Base-by-base conservation (phyloP, 352 stramenopile genomes). In the Phytopythium kandeliae region DNA sequence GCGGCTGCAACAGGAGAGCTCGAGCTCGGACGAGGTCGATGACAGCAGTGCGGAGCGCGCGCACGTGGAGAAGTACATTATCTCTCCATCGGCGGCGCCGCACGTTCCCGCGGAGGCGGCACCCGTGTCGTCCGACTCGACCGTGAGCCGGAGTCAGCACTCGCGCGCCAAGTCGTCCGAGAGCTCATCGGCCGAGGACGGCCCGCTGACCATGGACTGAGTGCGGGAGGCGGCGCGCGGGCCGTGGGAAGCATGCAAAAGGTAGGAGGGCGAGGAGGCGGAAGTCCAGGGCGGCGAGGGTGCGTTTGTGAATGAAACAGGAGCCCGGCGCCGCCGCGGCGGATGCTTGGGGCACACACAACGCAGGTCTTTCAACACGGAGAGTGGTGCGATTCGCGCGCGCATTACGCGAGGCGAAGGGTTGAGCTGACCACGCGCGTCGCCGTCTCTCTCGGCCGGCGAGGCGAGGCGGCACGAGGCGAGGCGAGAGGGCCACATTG, bases 31-130 rank as follows among this genome's bases (percentile, higher is more conserved):
- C 38, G 64, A 59, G 24, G 42, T 37, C 10, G 62, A 74, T 8
- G 66, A 77, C 4, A 51, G 56, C 8, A 52, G 62, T 13, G 56
- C 63, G 0, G 58, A 69, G 28, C 63, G 55, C 12, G 40, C 73
- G 10, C 63, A 64, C 21, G 67, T 77, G 25, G 60, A 76, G 54
- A 76, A 76, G 34, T 51, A 72, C 21, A 55, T 76, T 35, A 76
- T 76, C 33, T 70, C 67, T 0, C 65, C 58, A 5, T 47, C 40
- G 21, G 44, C 51, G n/a, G 43, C 22, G 19, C 46, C 21, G 41
- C 45, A 35, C 21, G 49, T 12, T 31, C 42, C 30, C 68, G 45
- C 49, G 42, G 54, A 11, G 57, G 46, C n/a, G 26, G 50, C 37
- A 16, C 51, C 56, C 2, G 48, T 49, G 26, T 73, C 57, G 11